Evolutionary conservation across 164 flowering plant genomes (phyloP).

Genomic region (Warburgia ugandensis): DNA sequence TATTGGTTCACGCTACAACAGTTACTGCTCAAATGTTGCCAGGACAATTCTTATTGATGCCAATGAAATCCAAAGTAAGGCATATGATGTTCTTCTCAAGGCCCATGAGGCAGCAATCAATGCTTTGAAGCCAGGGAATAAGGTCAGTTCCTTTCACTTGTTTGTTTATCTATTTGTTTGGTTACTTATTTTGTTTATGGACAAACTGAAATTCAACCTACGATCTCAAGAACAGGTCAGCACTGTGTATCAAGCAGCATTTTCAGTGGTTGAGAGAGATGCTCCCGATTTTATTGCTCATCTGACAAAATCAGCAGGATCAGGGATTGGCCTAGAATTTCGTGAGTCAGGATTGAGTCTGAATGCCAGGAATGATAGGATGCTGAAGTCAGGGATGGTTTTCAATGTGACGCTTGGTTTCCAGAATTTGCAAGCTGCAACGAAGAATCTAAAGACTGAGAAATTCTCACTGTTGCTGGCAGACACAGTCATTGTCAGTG

Average conservation of each 20-base stretch:
- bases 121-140: constrained; percentile 60
- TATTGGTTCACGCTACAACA: constrained; percentile 60
- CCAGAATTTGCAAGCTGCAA: constrained; percentile 47
- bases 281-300: constrained; percentile 53
- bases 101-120: constrained; percentile 75
- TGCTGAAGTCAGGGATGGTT: constrained; percentile 62
- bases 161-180: too few relatives aligned
- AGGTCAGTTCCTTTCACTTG: constrained; percentile 30
- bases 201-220: too few relatives aligned
- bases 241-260: constrained; percentile 66
- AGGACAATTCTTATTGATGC: constrained; percentile 70
- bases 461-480: constrained; percentile 57
- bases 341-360: constrained; percentile 63
- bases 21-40: constrained; percentile 77
- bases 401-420: constrained; percentile 77
- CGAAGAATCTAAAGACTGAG: constrained; percentile 38
- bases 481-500: constrained; percentile 56
- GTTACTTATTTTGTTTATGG: too few relatives aligned
- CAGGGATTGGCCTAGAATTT: constrained; percentile 80
- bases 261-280: constrained; percentile 49
- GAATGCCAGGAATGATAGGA: constrained; percentile 58
- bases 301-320: constrained; percentile 68
- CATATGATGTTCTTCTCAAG: constrained; percentile 67
- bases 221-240: too few relatives aligned
- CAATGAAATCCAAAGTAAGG: constrained; percentile 54